These are phyloP conservation scores for Exophiala sideris DNA, from an alignment of 2,329 filamentous ascomycete species.

Conservation along the genomic window DNA sequence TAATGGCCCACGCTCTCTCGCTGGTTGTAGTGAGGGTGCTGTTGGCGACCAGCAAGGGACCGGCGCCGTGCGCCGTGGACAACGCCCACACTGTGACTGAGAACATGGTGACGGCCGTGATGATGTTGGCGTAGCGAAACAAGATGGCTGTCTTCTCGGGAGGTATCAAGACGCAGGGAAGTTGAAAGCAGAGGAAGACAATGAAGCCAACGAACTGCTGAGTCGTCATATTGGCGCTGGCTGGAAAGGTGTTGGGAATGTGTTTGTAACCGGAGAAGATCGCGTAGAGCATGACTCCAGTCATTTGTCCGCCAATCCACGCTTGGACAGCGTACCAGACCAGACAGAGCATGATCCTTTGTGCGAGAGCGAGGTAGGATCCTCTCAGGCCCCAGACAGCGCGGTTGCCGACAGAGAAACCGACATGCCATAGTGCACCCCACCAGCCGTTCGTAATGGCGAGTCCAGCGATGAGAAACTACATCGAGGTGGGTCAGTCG, in stretches of 20 bases:
- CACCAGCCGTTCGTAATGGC: background rate
- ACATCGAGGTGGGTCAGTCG: background rate
- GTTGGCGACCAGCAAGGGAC: background rate
- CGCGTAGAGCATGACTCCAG: background rate
- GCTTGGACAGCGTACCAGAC: background rate
- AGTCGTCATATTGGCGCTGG: conserved; percentile 8
- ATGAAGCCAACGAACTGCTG: conserved; percentile 14
- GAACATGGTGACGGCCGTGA: conserved; percentile 6
- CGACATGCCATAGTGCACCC: background rate
- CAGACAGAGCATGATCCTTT: background rate
- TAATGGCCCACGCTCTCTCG: conserved; percentile 1
- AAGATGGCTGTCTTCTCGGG: conserved; percentile 10
- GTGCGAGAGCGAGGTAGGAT: background rate
- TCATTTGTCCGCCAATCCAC: background rate
- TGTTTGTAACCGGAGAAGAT: conserved; percentile 6
- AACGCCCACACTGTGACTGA: conserved; percentile 11
- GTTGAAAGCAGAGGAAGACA: conserved; percentile 14
- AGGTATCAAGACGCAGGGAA: conserved; percentile 8
- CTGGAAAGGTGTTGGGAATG: conserved; percentile 11
- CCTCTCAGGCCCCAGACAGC: background rate
- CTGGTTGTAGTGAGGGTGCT: background rate
- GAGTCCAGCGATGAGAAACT: background rate
- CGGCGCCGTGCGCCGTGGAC: background rate
- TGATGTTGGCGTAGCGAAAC: conserved; percentile 9
- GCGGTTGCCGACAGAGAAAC: background rate